These are phyloP conservation scores for Moesziomyces antarcticus DNA, from an alignment of 1,284 basidiomycete genomes.

Conservation along the genomic window DNA sequence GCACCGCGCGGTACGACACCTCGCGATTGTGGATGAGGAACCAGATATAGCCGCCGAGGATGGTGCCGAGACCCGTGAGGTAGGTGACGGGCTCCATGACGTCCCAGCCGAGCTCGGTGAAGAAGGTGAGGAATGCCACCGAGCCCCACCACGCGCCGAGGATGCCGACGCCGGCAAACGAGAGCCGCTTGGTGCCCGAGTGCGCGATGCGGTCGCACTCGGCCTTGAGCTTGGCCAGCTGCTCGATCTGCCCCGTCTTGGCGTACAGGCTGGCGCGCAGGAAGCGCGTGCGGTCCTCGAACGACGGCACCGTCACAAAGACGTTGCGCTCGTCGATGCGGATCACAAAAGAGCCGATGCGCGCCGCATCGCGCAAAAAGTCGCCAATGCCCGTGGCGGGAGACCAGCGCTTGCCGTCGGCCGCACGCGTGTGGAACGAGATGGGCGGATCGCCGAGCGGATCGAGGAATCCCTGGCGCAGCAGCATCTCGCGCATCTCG, in stretches of 20 bases:
- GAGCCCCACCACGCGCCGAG: slow-evolving; percentile 56
- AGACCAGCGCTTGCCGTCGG: slow-evolving; percentile 59
- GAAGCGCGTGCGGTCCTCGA: slow-evolving; percentile 59
- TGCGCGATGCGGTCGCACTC: slow-evolving; percentile 59
- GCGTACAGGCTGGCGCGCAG: slow-evolving; percentile 47
- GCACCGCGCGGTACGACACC: slow-evolving; percentile 58
- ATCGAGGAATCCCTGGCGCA: slow-evolving; percentile 46
- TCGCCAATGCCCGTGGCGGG: slow-evolving; percentile 61
- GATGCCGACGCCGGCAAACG: slow-evolving; percentile 52
- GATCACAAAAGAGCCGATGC: slow-evolving; percentile 57
- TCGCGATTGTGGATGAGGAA: slow-evolving; percentile 61
- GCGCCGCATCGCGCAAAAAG: slow-evolving; percentile 57
- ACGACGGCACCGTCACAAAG: slow-evolving; percentile 54
- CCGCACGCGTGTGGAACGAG: slow-evolving; percentile 55
- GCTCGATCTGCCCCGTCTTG: slow-evolving; percentile 56
- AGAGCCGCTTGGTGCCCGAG: slow-evolving; percentile 48
- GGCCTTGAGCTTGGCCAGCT: slow-evolving; percentile 51
- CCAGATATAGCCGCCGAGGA: slow-evolving; percentile 60
- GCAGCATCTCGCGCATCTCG: slow-evolving; percentile 41
- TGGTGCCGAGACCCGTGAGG: slow-evolving; percentile 55
- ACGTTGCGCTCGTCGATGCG: slow-evolving; percentile 53
- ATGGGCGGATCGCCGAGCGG: slow-evolving; percentile 55
- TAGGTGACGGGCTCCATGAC: slow-evolving; percentile 58
- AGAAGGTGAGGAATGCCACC: slow-evolving; percentile 56
- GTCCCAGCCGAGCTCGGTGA: slow-evolving; percentile 55